These are phyloP conservation scores for Rhizomucor miehei DNA, from an alignment of 371 early-diverging fungal genomes.

Conservation along the genomic window DNA sequence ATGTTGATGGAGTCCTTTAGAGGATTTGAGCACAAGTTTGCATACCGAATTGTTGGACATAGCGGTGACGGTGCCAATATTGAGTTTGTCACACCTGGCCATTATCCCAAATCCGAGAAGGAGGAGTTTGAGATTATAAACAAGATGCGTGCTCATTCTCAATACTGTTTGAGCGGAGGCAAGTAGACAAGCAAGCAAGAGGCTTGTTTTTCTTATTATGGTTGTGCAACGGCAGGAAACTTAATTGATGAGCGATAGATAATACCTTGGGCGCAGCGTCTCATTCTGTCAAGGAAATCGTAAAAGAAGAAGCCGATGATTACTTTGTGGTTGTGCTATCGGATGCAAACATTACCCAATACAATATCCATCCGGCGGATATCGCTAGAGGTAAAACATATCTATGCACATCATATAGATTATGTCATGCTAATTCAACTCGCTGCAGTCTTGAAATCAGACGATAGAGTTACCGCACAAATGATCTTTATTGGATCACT, in stretches of 20 bases:
- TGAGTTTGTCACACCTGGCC: conserved; percentile 65
- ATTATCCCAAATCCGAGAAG: conserved; percentile 76
- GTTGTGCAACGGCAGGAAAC: too few species aligned
- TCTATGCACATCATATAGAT: background rate
- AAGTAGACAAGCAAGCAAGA: conserved; percentile 1
- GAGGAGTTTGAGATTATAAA: conserved; percentile 68
- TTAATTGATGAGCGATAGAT: conserved; percentile 32
- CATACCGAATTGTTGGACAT: conserved; percentile 76
- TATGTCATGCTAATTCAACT: background rate
- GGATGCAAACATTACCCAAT: conserved; percentile 84
- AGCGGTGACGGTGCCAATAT: conserved; percentile 78
- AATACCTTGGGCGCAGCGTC: conserved; percentile 73
- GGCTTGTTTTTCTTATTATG: conserved; percentile 2
- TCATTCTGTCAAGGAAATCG: conserved; percentile 68
- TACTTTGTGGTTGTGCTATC: conserved; percentile 79
- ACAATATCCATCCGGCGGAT: conserved; percentile 74
- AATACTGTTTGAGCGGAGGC: conserved; percentile 70
- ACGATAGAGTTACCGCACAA: conserved; percentile 66
- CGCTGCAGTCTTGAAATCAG: conserved; percentile 57
- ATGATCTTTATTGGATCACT: conserved; percentile 74
- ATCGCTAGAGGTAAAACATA: conserved; percentile 61
- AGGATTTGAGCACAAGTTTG: conserved; percentile 80
- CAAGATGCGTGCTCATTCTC: conserved; percentile 66
- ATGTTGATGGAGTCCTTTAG: conserved; percentile 87
- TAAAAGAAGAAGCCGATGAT: conserved; percentile 76